Percentiles rank a stretch among this genome's conserved stretches.
Evolutionary conservation across 768 basidiomycete species (phyloP).

Genomic region (Megacollybia marginata): DNA sequence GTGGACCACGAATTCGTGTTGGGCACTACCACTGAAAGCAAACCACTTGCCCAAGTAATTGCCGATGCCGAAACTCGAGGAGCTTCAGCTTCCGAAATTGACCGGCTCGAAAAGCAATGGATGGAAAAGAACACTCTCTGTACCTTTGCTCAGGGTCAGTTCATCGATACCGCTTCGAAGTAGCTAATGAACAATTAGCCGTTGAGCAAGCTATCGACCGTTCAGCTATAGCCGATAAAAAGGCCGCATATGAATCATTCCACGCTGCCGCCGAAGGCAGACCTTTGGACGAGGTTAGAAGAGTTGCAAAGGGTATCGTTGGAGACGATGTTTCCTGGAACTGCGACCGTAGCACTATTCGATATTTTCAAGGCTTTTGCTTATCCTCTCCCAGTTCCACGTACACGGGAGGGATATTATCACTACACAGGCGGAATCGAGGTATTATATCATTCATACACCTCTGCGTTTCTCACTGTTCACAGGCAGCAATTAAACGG

Average conservation of each 20-base stretch:
- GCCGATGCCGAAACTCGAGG: conserved; percentile 61
- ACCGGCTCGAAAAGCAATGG: conserved; percentile 73
- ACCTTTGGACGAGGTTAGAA: conserved; percentile 66
- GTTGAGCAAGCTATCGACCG: conserved; percentile 49
- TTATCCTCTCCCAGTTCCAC: conserved; percentile 45
- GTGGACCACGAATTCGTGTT: conserved; percentile 75
- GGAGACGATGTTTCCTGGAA: conserved; percentile 77
- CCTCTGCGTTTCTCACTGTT: conserved; percentile 1
- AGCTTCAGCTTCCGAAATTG: conserved; percentile 59
- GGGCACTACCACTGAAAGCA: conserved; percentile 45
- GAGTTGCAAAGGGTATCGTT: conserved; percentile 66
- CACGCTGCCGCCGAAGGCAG: conserved; percentile 49
- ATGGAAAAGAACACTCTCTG: conserved; percentile 56
- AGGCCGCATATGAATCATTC: conserved; percentile 51
- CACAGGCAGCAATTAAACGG: conserved; percentile 71
- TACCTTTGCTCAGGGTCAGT: conserved; percentile 79
- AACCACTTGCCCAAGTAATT: conserved; percentile 63
- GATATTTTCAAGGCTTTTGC: neutral
- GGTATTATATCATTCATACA: conserved; percentile 19
- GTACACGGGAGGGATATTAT: conserved; percentile 89
- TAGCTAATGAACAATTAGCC: conserved; percentile 29
- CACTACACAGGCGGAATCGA: conserved; percentile 79
- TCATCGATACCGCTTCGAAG: neutral
- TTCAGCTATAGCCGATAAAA: conserved; percentile 46
- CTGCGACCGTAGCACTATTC: conserved; percentile 64